Evolutionary conservation across 2,329 filamentous ascomycete genomes (phyloP).

Genomic region (Rhynchosporium graminicola): DNA sequence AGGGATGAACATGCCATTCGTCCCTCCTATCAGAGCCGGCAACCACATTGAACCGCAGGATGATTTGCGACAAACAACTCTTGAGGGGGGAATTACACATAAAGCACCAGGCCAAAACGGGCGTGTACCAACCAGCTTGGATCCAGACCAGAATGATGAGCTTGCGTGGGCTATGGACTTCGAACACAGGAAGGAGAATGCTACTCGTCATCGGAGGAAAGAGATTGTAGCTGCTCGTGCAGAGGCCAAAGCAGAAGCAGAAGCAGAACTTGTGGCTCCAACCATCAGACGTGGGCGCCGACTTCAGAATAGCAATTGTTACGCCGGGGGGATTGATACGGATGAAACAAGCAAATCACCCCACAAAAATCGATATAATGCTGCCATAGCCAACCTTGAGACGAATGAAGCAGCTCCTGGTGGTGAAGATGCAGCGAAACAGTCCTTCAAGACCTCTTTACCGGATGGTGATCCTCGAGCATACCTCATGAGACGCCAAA

Average conservation of each 20-base stretch:
- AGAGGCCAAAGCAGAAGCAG: constrained; percentile 14
- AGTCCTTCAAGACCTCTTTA: constrained; percentile 30
- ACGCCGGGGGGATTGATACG: not conserved
- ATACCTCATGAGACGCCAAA: constrained; percentile 39
- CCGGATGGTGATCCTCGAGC: constrained; percentile 38
- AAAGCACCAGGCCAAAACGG: not conserved
- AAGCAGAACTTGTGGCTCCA: not conserved
- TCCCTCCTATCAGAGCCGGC: constrained; percentile 24
- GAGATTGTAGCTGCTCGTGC: constrained; percentile 29
- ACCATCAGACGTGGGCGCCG: not conserved
- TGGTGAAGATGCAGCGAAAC: constrained; percentile 4
- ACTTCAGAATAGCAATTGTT: not conserved
- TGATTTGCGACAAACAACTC: constrained; percentile 28
- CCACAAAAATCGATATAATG: constrained; percentile 39
- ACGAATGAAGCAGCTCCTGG: constrained; percentile 2
- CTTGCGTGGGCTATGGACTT: constrained; percentile 41
- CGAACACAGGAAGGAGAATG: constrained; percentile 38
- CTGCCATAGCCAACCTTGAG: constrained; percentile 33
- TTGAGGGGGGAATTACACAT: constrained; percentile 6
- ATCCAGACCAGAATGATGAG: constrained; percentile 25
- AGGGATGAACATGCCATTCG: constrained; percentile 33
- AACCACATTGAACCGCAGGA: constrained; percentile 14
- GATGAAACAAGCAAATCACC: constrained; percentile 23
- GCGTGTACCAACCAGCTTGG: not conserved
- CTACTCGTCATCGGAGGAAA: constrained; percentile 35